Percentiles rank a stretch among this genome's conserved stretches.
These are phyloP conservation scores for Dendrobium nobile DNA, from an alignment of 106 monocot genomes.

Conservation along the genomic window DNA sequence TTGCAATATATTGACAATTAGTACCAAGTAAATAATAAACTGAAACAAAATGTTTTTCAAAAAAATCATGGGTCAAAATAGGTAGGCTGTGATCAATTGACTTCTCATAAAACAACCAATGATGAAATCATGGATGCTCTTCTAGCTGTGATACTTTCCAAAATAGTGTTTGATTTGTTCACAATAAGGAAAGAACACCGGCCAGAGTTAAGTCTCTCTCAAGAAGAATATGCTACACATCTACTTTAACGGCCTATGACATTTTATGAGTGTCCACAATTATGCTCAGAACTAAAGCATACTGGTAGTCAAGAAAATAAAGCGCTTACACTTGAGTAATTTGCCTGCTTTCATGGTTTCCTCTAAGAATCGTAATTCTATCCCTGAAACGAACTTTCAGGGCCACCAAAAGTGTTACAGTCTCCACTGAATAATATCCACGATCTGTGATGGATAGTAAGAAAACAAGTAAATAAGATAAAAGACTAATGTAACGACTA, in stretches of 20 bases:
- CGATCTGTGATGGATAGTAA: constrained; percentile 24
- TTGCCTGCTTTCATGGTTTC: constrained; percentile 45
- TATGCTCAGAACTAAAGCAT: not conserved
- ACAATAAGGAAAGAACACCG: not conserved
- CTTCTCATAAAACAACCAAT: not conserved
- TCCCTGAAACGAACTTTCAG: constrained; percentile 52
- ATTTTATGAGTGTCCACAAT: not conserved
- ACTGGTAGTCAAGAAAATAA: not conserved
- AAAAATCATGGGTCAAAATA: not conserved
- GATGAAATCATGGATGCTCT: no score
- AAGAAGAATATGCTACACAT: constrained; percentile 3
- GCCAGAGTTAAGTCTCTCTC: not conserved
- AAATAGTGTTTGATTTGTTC: not conserved
- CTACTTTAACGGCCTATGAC: not conserved
- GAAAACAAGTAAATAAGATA: not conserved
- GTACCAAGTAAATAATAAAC: not conserved
- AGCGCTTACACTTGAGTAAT: constrained; percentile 52
- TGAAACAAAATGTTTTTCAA: not conserved
- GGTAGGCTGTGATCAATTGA: not conserved
- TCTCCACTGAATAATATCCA: constrained; percentile 57
- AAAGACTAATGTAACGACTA: not conserved
- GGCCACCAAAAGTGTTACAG: constrained; percentile 46
- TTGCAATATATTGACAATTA: not conserved
- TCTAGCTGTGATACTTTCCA: not conserved
- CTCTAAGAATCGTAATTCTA: constrained; percentile 50